Base-by-base conservation (phyloP, 1,284 basidiomycete species). In the Boletus albobrunnescens region DNA sequence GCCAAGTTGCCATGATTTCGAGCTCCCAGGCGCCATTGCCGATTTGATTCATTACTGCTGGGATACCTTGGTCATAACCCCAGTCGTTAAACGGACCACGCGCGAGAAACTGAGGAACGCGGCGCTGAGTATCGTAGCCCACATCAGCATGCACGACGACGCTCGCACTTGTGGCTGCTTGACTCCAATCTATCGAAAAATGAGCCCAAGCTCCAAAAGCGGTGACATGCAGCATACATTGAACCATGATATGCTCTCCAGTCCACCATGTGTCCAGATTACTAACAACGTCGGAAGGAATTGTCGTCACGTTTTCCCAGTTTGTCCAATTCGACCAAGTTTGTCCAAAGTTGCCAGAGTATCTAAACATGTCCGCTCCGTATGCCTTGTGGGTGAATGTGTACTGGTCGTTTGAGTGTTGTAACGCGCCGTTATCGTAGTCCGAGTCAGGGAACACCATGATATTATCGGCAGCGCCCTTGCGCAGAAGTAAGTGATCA, bases 1-100 rank as follows among this genome's bases (percentile, higher is more conserved):
- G 92, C 92, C 92, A 95, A 12, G 77, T 72, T 26, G 87, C 80
- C 83, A 91, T 91, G 63, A 94, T 82, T 61, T 90, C 84, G 38
- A 89, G 74, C 57, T 87, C 81, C 87, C 87, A 91, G 46, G 71
- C 71, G 35, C 82, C 78, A 32, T 89, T 74, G 3, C 68, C 67
- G 36, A 76, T 76, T 47, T 84, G 78, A 32, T 68, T 69, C 81
- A 93, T 87, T 53, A 77, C 59, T 32, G 86, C 76, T 0, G 77
- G 57, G 38, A 91, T 77, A 61, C 92, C 92, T 52, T 82, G 74
- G 70, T 94, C 92, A 61, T 81, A 93, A 51, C 92, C 92, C 91
- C 91, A 95, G 36, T 78, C 71, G 63, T 95, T 95, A 77, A 91
- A 95, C 1, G 81, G 79, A 44, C 92, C 92, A 58, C 92, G 84